These are phyloP conservation scores for Colletotrichum sp. DNA, from an alignment of 2,329 filamentous ascomycete species.

Conservation along the genomic window DNA sequence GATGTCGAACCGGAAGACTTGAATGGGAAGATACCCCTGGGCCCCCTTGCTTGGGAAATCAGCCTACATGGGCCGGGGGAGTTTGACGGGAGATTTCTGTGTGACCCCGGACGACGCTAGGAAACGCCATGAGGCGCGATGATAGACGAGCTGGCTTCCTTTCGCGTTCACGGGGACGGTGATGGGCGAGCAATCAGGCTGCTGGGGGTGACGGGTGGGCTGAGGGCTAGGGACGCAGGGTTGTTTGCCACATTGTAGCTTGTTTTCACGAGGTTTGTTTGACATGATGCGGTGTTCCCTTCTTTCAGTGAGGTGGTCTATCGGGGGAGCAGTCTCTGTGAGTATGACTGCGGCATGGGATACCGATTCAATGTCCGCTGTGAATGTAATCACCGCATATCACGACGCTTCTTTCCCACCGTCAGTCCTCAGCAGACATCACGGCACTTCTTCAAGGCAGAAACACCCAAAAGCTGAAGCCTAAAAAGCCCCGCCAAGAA, in stretches of 20 bases:
- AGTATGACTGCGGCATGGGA: too few species aligned
- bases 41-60: background rate
- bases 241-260: background rate
- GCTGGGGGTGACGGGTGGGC: background rate
- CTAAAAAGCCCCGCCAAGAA: background rate
- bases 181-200: rapidly evolving
- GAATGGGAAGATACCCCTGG: background rate
- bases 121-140: background rate
- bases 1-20: rapidly evolving
- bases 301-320: background rate
- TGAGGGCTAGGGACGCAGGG: background rate
- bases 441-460: background rate
- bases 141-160: background rate
- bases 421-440: background rate
- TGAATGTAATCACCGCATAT: background rate
- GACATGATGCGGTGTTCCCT: background rate
- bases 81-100: background rate
- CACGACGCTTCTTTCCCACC: rapidly evolving
- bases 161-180: background rate
- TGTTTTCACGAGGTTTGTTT: background rate
- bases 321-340: background rate
- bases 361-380: background rate
- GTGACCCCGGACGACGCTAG: background rate
- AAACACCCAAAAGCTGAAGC: background rate
- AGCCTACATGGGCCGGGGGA: background rate